These are phyloP conservation scores for Fusarium nanum DNA, from an alignment of 2,329 filamentous ascomycete species.

Conservation along the genomic window DNA sequence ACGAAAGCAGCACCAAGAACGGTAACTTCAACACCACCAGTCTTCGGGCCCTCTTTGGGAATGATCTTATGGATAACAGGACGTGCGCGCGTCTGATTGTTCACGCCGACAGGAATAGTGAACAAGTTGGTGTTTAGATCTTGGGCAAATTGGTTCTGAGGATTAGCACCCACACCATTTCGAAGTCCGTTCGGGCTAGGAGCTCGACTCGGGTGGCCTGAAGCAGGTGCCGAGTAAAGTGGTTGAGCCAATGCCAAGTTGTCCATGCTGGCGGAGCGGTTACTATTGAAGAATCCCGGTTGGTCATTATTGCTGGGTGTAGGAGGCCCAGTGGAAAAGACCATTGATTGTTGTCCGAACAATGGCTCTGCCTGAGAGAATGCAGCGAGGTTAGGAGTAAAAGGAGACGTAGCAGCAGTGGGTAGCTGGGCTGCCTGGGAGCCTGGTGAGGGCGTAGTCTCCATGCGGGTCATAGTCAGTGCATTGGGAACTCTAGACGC, in stretches of 20 bases:
- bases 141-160: slow-evolving; percentile 59
- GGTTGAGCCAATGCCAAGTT: slow-evolving; percentile 68
- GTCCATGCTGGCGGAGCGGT: slow-evolving; percentile 73
- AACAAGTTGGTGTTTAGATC: slow-evolving; percentile 63
- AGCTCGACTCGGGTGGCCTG: slow-evolving; percentile 80
- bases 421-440: slow-evolving; percentile 56
- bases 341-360: slow-evolving; percentile 58
- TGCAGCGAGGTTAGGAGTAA: slow-evolving; percentile 59
- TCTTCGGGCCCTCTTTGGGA: slow-evolving; percentile 82
- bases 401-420: slow-evolving; percentile 62
- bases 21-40: slow-evolving; percentile 88
- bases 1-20: slow-evolving; percentile 84
- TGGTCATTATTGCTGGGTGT: slow-evolving; percentile 75
- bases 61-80: slow-evolving; percentile 84
- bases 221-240: slow-evolving; percentile 78
- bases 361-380: slow-evolving; percentile 60
- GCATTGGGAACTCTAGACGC: slow-evolving; percentile 77
- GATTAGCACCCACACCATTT: slow-evolving; percentile 58
- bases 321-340: slow-evolving; percentile 68
- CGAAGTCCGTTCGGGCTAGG: slow-evolving; percentile 73
- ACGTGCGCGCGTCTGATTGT: slow-evolving; percentile 56
- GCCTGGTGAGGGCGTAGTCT: slow-evolving; percentile 63
- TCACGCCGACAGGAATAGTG: slow-evolving; percentile 61
- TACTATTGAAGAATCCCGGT: slow-evolving; percentile 65
- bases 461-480: slow-evolving; percentile 84